A percentile compares a stretch with the other conserved stretches of the same genome.
Conservation (phyloP, 345 rosid genomes). For the Diplotaxis tenuifolia region DNA sequence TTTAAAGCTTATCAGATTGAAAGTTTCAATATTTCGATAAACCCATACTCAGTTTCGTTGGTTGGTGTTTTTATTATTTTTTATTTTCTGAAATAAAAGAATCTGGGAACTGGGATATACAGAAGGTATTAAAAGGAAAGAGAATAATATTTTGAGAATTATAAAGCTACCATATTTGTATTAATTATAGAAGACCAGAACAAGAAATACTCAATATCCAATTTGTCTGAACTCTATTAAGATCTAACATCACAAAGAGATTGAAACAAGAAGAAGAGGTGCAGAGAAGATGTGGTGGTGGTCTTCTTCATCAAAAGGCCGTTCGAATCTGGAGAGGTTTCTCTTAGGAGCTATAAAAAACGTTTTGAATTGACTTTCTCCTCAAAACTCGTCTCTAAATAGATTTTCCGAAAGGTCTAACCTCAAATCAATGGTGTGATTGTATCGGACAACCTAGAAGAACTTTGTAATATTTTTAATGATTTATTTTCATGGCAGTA, state of each 20-base stretch:
- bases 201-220: slow-evolving; percentile 7
- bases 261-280: background rate
- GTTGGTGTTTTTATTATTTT: background rate
- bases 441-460: slow-evolving; percentile 24
- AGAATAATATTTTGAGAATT: slow-evolving; percentile 16
- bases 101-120: slow-evolving; percentile 27
- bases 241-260: slow-evolving; percentile 1
- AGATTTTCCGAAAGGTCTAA: background rate
- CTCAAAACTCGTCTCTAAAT: slow-evolving; percentile 12
- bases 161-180: slow-evolving; percentile 27
- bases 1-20: background rate
- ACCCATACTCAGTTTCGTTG: slow-evolving; percentile 11
- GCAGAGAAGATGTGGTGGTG: slow-evolving; percentile 35
- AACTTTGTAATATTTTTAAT: slow-evolving; percentile 5
- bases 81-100: background rate
- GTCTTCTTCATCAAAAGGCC: slow-evolving; percentile 34
- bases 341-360: slow-evolving; percentile 15
- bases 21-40: slow-evolving; percentile 1
- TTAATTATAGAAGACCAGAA: slow-evolving; percentile 15
- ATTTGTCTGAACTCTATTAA: slow-evolving; percentile 1
- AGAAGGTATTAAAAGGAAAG: background rate
- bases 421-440: background rate
- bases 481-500: slow-evolving; percentile 5
- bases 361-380: background rate
- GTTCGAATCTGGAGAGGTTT: slow-evolving; percentile 39